Percentiles rank a stretch among this genome's conserved stretches.
phyloP scores from a whole-genome alignment of 2,329 filamentous ascomycete species.

The Cladophialophora psammophila region DNA sequence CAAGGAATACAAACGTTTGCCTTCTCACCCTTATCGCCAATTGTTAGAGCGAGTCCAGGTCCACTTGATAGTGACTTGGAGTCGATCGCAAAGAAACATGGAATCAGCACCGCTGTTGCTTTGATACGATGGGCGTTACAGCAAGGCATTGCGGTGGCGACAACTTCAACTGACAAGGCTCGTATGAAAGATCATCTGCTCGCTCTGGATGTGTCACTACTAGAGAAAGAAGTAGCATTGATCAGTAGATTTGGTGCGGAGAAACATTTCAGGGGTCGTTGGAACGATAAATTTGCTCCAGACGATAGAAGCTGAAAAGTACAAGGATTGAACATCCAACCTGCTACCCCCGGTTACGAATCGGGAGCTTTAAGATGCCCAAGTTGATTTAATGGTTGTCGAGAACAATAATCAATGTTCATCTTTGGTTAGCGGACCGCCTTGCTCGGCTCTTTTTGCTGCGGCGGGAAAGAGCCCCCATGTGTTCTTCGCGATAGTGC shows the following conservation, averaged over 20 bases:
- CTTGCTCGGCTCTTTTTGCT: background rate
- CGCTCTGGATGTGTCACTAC: conserved; percentile 3
- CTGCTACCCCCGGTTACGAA: background rate
- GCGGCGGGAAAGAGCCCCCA: background rate
- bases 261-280: conserved; percentile 20
- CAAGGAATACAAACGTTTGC: conserved; percentile 17
- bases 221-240: conserved; percentile 10
- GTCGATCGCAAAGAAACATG: conserved; percentile 17
- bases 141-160: conserved; percentile 18
- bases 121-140: conserved; percentile 20
- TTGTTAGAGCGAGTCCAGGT: conserved; percentile 14
- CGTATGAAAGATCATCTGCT: conserved; percentile 22
- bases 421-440: background rate
- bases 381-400: background rate
- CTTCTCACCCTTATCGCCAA: conserved; percentile 22
- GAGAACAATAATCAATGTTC: background rate
- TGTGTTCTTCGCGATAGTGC: background rate
- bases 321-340: background rate
- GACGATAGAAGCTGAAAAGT: conserved; percentile 10
- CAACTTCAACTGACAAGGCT: conserved; percentile 16
- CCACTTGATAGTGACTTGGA: conserved; percentile 13
- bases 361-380: background rate
- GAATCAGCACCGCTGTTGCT: conserved; percentile 15
- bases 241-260: conserved; percentile 13
- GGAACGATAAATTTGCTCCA: conserved; percentile 22